Base-by-base conservation (phyloP, 495 filamentous ascomycete species). In the Penicillium pulvis region DNA sequence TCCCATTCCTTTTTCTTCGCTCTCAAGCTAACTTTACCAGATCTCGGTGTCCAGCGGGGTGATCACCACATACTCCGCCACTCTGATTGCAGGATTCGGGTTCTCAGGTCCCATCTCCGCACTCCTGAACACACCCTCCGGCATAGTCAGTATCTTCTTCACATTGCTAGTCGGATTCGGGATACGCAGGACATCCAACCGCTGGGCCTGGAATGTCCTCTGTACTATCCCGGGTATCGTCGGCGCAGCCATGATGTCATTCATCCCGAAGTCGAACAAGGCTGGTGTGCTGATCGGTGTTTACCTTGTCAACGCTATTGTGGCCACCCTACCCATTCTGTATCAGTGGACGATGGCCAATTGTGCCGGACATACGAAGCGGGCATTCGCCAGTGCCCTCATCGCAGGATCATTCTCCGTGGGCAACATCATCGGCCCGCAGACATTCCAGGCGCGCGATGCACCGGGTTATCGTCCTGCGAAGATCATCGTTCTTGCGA, bases 341-440 rank as follows among this genome's bases (percentile, higher is more conserved):
- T 79, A 84, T 43, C 75, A 79, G 58, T 80, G 75, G 76, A 76
- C 75, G 1, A 71, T 70, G 46, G 70, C 79, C n/a, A 81, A 82
- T 47, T 71, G 71, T 14, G 77, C 78, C 3, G 78, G 79, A 0
- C 75, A 79, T 42, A 81, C 79, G 1, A 82, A 82, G 61, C 74
- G 79, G 9, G 74, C 85, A 28, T 77, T 81, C 11, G 79, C 80
- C 20, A 81, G 79, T 14, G 81, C 85, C 19, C 68, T 88, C 19
- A 69, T 88, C 39, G 75, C 79, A 19, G 82, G 78, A 3, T 81
- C 79, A 16, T 89, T 88, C 72, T 83, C 79, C 2, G 67, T 87
- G 5, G 86, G 84, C 11, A 88, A 84, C 61, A 87, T 88, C 59
- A 86, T 89, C 64, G 84, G 86, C 0, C 85, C 86, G 4, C 86